A percentile compares a stretch with the other conserved stretches of the same genome.
Conservation (phyloP, 768 basidiomycete genomes). For the Hydnomerulius pinastri region DNA sequence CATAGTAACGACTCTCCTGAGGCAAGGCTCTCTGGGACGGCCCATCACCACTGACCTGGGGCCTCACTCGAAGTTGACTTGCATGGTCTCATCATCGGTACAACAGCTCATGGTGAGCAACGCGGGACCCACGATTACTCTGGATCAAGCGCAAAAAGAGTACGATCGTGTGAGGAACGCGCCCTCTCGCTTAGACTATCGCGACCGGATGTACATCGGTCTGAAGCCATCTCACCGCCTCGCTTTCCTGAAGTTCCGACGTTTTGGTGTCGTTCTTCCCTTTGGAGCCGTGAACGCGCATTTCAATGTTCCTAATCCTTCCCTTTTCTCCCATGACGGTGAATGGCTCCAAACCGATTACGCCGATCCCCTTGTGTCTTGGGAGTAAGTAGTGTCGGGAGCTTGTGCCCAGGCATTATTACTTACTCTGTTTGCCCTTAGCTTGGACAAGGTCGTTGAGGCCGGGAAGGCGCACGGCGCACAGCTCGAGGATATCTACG, state of each 20-base stretch:
- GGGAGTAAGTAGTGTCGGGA: conserved; percentile 41
- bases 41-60: conserved; percentile 13
- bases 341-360: conserved; percentile 44
- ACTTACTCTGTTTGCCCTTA: conserved; percentile 16
- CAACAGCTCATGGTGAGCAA: conserved; percentile 16
- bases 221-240: conserved; percentile 48
- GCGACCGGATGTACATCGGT: conserved; percentile 40
- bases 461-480: conserved; percentile 43
- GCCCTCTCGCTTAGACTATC: conserved; percentile 40
- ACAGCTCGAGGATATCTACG: conserved; percentile 45
- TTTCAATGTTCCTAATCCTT: conserved; percentile 44
- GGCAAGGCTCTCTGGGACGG: neutral
- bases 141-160: conserved; percentile 29
- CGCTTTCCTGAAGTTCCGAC: conserved; percentile 40
- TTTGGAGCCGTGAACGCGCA: conserved; percentile 44
- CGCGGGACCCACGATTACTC: conserved; percentile 16
- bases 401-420: neutral
- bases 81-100: conserved; percentile 9
- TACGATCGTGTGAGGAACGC: conserved; percentile 37
- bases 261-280: conserved; percentile 48
- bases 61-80: conserved; percentile 17
- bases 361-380: conserved; percentile 49
- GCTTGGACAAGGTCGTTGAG: conserved; percentile 40
- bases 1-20: conserved; percentile 20
- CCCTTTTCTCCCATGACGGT: conserved; percentile 47